Evolutionary conservation across 2,329 filamentous ascomycete genomes (phyloP).

Genomic region (Penicillium griseofulvum): DNA sequence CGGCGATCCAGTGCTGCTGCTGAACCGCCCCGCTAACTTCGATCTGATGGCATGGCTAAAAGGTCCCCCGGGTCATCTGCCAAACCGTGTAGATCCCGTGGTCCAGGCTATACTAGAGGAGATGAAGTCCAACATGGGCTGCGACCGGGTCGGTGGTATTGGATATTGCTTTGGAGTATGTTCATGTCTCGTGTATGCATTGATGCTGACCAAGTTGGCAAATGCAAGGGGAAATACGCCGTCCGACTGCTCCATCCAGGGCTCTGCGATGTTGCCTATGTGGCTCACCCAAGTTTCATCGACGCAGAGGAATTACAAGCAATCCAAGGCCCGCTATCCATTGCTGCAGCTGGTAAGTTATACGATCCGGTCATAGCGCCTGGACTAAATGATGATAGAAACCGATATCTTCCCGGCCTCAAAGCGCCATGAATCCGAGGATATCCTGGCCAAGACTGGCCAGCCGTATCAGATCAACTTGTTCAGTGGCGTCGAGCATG

Average conservation of each 20-base stretch:
- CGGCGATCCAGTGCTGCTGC: conserved; percentile 15
- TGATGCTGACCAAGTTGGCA: not conserved
- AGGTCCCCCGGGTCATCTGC: conserved; percentile 17
- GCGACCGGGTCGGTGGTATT: conserved; percentile 16
- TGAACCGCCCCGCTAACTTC: conserved; percentile 15
- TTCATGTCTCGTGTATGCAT: not conserved
- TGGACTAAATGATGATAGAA: conserved; percentile 37
- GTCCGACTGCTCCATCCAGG: conserved; percentile 60
- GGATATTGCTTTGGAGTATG: conserved; percentile 24
- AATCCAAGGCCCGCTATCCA: conserved; percentile 63
- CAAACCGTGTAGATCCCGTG: conserved; percentile 17
- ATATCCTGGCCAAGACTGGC: conserved; percentile 54
- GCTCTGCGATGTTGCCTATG: conserved; percentile 62
- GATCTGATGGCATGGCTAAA: conserved; percentile 21
- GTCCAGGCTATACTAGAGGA: conserved; percentile 15
- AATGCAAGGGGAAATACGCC: conserved; percentile 55
- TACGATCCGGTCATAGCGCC: not conserved
- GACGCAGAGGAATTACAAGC: conserved; percentile 60
- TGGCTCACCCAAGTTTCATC: conserved; percentile 73
- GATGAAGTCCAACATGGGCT: conserved; percentile 15
- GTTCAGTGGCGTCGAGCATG: conserved; percentile 66
- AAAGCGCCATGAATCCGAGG: conserved; percentile 61
- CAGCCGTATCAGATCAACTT: conserved; percentile 71
- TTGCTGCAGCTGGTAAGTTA: conserved; percentile 50
- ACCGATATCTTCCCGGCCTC: conserved; percentile 62